Evolutionary conservation across 805 yeast species (phyloP).

Genomic region (Kodamaea leandrae): DNA sequence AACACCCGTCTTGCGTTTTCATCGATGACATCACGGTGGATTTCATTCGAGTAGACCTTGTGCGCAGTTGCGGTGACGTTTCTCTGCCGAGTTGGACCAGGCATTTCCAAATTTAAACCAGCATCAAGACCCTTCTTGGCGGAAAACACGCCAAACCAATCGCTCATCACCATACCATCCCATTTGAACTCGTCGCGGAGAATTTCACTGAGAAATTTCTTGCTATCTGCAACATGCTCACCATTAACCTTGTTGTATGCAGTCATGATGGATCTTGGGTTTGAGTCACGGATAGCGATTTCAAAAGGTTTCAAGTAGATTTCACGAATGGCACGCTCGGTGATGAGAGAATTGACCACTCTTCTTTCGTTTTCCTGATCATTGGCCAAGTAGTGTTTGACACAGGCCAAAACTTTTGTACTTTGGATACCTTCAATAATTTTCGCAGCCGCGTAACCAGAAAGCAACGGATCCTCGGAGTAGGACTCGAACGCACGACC

Average conservation of each 20-base stretch:
- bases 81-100: slow-evolving; percentile 55
- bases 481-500: slow-evolving; percentile 64
- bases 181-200: slow-evolving; percentile 57
- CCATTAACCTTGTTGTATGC: slow-evolving; percentile 65
- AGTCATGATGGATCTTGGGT: slow-evolving; percentile 60
- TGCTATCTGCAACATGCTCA: slow-evolving; percentile 50
- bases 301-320: slow-evolving; percentile 63
- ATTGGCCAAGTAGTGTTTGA: slow-evolving; percentile 63
- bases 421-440: slow-evolving; percentile 55
- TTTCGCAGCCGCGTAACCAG: slow-evolving; percentile 48
- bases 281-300: slow-evolving; percentile 50
- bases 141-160: slow-evolving; percentile 61
- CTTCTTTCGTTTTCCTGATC: slow-evolving; percentile 58
- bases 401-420: slow-evolving; percentile 49
- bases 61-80: slow-evolving; percentile 40
- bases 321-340: slow-evolving; percentile 64
- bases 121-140: slow-evolving; percentile 45
- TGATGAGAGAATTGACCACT: slow-evolving; percentile 46
- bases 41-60: slow-evolving; percentile 40
- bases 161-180: slow-evolving; percentile 58
- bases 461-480: slow-evolving; percentile 56
- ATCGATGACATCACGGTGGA: slow-evolving; percentile 42
- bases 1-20: slow-evolving; percentile 49
- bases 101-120: slow-evolving; percentile 67
- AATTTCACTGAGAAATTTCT: slow-evolving; percentile 41